Evolutionary conservation across 805 yeast genomes (phyloP).

Genomic region (Teunomyces funiuensis): DNA sequence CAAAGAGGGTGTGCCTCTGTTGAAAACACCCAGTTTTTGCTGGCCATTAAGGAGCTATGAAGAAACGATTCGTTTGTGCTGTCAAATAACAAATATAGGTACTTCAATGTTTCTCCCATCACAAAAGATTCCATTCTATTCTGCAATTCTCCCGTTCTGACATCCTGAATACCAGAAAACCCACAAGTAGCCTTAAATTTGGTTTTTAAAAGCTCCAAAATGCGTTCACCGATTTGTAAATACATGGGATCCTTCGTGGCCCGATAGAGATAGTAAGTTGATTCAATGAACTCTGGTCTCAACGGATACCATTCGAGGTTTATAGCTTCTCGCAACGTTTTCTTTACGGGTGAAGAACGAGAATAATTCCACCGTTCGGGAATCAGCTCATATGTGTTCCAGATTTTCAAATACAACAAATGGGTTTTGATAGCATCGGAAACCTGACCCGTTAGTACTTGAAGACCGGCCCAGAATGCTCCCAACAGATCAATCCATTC

Average conservation of each 20-base stretch:
- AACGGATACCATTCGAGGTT: constrained; percentile 87
- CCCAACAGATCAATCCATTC: constrained; percentile 83
- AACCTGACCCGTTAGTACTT: constrained; percentile 75
- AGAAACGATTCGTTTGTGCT: constrained; percentile 48
- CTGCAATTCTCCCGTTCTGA: constrained; percentile 59
- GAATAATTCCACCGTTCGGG: constrained; percentile 81
- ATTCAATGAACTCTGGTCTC: constrained; percentile 89
- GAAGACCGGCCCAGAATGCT: constrained; percentile 87
- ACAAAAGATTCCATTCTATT: constrained; percentile 93
- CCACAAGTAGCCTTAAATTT: constrained; percentile 70
- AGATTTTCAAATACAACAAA: constrained; percentile 63
- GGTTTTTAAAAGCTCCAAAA: constrained; percentile 54
- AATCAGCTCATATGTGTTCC: constrained; percentile 76
- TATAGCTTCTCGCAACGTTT: constrained; percentile 32
- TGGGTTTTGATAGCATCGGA: constrained; percentile 64
- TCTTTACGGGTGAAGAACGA: constrained; percentile 6
- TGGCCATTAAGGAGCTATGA: constrained; percentile 30
- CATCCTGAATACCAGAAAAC: constrained; percentile 71
- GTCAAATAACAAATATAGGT: constrained; percentile 77
- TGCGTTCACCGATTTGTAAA: constrained; percentile 68
- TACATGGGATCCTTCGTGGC: constrained; percentile 88
- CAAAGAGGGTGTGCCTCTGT: constrained; percentile 94
- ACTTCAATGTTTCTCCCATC: constrained; percentile 82
- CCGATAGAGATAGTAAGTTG: constrained; percentile 76
- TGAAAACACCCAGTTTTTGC: constrained; percentile 60